Percentiles rank a stretch among this genome's conserved stretches.
phyloP scores from a whole-genome alignment of 2,329 filamentous ascomycete species.

The Cladorrhinum sp. region DNA sequence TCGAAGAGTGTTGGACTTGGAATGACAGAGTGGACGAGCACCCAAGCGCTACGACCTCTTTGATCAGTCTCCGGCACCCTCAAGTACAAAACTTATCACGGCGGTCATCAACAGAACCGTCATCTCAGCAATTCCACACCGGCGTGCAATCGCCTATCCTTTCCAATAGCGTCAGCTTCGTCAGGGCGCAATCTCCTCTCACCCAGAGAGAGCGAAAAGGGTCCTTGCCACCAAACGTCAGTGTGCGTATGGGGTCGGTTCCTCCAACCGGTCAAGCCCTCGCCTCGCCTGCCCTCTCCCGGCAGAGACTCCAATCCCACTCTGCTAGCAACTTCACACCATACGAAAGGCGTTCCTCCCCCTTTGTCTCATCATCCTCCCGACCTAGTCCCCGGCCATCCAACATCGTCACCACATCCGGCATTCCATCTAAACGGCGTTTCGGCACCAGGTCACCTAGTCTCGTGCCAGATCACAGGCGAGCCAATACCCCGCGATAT shows the following conservation, averaged over 20 bases:
- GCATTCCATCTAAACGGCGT: conserved; percentile 40
- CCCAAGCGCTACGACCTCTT: conserved; percentile 42
- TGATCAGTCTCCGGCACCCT: conserved; percentile 40
- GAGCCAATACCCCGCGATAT: conserved; percentile 52
- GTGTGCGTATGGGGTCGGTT: conserved; percentile 50
- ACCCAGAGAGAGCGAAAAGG: conserved; percentile 38
- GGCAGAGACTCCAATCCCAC: conserved; percentile 47
- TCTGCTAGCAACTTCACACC: conserved; percentile 27
- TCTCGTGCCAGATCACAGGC: conserved; percentile 36
- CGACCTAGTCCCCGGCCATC: conserved; percentile 25
- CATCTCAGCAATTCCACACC: conserved; percentile 38
- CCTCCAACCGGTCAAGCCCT: conserved; percentile 38
- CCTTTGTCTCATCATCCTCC: conserved; percentile 30
- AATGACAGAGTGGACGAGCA: conserved; percentile 61
- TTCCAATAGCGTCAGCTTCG: conserved; percentile 34
- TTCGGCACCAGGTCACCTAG: conserved; percentile 60
- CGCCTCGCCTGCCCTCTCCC: conserved; percentile 40
- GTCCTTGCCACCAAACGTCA: conserved; percentile 45
- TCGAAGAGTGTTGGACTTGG: conserved; percentile 66
- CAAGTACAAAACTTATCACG: conserved; percentile 36
- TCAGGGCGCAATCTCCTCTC: conserved; percentile 41
- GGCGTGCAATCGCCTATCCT: conserved; percentile 37
- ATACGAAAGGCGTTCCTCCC: conserved; percentile 40
- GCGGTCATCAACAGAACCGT: conserved; percentile 42
- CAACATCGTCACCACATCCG: conserved; percentile 28